phyloP scores from a whole-genome alignment of 352 stramenopile genomes.

The Pythium scleroteichum region DNA sequence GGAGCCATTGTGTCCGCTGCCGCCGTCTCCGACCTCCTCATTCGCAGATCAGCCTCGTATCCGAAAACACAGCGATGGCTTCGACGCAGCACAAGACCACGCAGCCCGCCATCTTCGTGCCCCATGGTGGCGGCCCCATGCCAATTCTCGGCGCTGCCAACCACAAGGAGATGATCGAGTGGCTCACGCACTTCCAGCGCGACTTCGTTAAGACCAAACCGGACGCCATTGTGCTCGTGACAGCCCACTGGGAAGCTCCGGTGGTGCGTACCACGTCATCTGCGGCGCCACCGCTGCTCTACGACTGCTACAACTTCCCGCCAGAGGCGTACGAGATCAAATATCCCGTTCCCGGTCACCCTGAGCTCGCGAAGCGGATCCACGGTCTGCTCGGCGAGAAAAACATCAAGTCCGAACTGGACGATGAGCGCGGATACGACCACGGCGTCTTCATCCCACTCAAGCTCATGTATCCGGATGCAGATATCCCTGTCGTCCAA shows the following conservation, averaged over 20 bases:
- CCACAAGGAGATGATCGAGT: constrained; percentile 35
- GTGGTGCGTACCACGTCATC: constrained; percentile 45
- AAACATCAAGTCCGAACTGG: constrained; percentile 49
- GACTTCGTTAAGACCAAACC: constrained; percentile 36
- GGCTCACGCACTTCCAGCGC: constrained; percentile 46
- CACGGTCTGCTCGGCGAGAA: constrained; percentile 50
- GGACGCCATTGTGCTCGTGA: constrained; percentile 81
- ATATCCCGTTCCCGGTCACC: constrained; percentile 79
- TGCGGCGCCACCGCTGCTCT: constrained; percentile 66
- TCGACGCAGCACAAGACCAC: constrained; percentile 11
- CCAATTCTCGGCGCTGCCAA: constrained; percentile 55
- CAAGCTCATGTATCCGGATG: constrained; percentile 85
- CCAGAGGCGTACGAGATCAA: constrained; percentile 80
- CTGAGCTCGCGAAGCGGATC: constrained; percentile 67
- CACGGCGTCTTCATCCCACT: constrained; percentile 93
- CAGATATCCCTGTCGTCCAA: constrained; percentile 84
- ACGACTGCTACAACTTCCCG: constrained; percentile 92
- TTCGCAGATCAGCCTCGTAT: neutral
- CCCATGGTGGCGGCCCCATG: constrained; percentile 62
- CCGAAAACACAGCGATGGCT: neutral
- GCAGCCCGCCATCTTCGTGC: constrained; percentile 27
- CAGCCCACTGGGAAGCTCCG: constrained; percentile 83
- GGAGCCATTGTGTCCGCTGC: neutral
- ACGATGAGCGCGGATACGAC: constrained; percentile 79
- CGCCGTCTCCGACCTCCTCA: neutral